Evolutionary conservation across 768 basidiomycete species (phyloP).

Genomic region (Podaxis sp.): DNA sequence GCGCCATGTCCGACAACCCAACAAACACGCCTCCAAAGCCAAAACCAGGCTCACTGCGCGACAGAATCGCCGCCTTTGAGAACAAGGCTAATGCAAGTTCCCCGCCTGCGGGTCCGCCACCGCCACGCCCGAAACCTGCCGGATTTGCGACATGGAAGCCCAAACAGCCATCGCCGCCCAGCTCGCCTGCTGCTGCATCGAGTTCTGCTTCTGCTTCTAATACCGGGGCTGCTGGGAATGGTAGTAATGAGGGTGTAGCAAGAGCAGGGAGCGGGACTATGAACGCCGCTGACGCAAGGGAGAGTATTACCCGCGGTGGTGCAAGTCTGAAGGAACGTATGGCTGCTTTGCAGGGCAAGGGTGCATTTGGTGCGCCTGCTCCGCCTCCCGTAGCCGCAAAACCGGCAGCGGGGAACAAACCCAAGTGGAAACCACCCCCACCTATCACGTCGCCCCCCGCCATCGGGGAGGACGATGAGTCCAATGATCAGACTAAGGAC

Average conservation of each 20-base stretch:
- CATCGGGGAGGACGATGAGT: constrained; percentile 36
- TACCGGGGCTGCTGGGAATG: constrained; percentile 18
- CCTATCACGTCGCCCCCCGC: constrained; percentile 45
- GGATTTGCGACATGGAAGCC: constrained; percentile 69
- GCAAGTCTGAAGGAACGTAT: constrained; percentile 90
- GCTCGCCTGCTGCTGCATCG: constrained; percentile 24
- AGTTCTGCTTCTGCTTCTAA: constrained; percentile 16
- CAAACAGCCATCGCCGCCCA: constrained; percentile 47
- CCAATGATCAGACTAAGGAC: constrained; percentile 7
- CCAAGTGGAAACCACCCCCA: constrained; percentile 83
- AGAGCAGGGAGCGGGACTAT: constrained; percentile 36
- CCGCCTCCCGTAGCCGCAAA: constrained; percentile 44
- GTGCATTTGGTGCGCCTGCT: constrained; percentile 64
- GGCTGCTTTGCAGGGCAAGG: constrained; percentile 86
- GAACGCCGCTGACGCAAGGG: constrained; percentile 85
- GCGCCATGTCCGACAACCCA: constrained; percentile 52
- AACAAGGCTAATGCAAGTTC: constrained; percentile 42
- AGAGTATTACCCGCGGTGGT: constrained; percentile 67
- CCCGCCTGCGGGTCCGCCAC: constrained; percentile 36
- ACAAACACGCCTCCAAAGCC: constrained; percentile 49
- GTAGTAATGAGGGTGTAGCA: constrained; percentile 22
- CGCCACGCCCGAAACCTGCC: constrained; percentile 64
- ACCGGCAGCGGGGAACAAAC: constrained; percentile 54
- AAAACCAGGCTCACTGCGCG: constrained; percentile 75
- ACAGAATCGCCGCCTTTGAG: constrained; percentile 89